Base-by-base conservation (phyloP, 2,329 filamentous ascomycete genomes). In the Zymoseptoria brevis region DNA sequence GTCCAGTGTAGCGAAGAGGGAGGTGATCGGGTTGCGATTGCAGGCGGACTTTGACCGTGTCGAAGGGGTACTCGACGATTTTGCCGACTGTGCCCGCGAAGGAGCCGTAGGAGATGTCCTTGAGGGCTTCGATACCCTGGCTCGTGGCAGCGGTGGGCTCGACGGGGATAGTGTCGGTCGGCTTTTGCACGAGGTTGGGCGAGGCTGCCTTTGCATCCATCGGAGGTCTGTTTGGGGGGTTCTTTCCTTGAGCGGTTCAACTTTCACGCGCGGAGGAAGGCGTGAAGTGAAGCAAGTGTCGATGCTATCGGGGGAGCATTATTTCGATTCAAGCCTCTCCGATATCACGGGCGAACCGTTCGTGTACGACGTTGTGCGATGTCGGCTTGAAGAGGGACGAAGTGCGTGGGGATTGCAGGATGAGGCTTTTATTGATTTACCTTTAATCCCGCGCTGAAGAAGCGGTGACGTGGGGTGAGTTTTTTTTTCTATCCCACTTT, bases 31-130 rank as follows among this genome's bases (percentile, higher is more conserved):
- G 89, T 74, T 97, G 93, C n/a, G 93, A 94, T 74, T 99, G 94
- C 9, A 99, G 83, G 49, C 94, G 89, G 61, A 99, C 94, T 77
- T 99, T 99, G 74, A 99, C 87, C 0, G 94, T 99, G 76, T 99
- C 94, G 76, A 99, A 99, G 22, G 94, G 94, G 73, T 96, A 99
- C 74, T 99, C 94, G 71, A 99, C 93, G 74, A 93, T 90, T 79
- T 97, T 99, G 63, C 93, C 93, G 41, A 90, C 86, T 60, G 95
- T 84, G 61, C 94, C 94, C 57, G 93, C 92, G 75, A 92, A 84
- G 60, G 93, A 96, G 72, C 94, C 94, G 73, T 90, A 97, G 9
- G 87, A 71, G 58, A 99, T 84, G 71, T 97, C 92, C 74, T 96
- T 92, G 49, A 93, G 69, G 4, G 90, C 89, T 69, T 94, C 87